Evolutionary conservation across 164 flowering plant species (phyloP).

Genomic region (Aristolochia fimbriata): DNA sequence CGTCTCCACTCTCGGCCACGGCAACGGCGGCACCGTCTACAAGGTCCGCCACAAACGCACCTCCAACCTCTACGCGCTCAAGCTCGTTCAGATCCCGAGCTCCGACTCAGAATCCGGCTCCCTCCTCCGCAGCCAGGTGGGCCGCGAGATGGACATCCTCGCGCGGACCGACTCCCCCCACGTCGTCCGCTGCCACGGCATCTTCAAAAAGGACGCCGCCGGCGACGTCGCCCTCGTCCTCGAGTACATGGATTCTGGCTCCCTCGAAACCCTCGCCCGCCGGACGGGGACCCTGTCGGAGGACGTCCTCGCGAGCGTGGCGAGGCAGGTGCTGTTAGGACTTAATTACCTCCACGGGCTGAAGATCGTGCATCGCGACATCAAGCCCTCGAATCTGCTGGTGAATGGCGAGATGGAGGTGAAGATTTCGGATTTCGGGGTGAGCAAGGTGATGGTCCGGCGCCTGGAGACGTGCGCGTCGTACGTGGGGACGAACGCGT

Average conservation of each 20-base stretch:
- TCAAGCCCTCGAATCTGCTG: conserved; percentile 66
- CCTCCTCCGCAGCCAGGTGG: conserved; percentile 38
- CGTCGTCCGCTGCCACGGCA: conserved; percentile 32
- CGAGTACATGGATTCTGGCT: conserved; percentile 70
- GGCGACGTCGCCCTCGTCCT: conserved; percentile 48
- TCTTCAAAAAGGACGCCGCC: conserved; percentile 26
- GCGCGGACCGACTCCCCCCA: conserved; percentile 59
- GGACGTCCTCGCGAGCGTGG: conserved; percentile 24
- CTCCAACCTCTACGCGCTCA: conserved; percentile 46
- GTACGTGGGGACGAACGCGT: conserved; percentile 77
- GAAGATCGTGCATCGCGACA: conserved; percentile 69
- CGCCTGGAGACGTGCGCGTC: conserved; percentile 59
- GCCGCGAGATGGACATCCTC: conserved; percentile 57
- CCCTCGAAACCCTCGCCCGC: conserved; percentile 29
- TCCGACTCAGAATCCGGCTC: conserved; percentile 15
- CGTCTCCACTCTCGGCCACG: conserved; percentile 56
- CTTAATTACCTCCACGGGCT: conserved; percentile 49
- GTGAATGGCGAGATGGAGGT: conserved; percentile 39
- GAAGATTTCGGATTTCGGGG: conserved; percentile 81
- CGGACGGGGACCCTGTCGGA: conserved; percentile 33
- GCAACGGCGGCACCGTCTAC: conserved; percentile 80
- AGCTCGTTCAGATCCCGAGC: conserved; percentile 36
- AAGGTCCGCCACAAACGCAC: conserved; percentile 53
- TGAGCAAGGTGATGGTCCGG: conserved; percentile 60
- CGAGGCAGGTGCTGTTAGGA: conserved; percentile 50